Conservation (phyloP, 2,329 filamentous ascomycete species). For the Gnomoniopsis sp. region DNA sequence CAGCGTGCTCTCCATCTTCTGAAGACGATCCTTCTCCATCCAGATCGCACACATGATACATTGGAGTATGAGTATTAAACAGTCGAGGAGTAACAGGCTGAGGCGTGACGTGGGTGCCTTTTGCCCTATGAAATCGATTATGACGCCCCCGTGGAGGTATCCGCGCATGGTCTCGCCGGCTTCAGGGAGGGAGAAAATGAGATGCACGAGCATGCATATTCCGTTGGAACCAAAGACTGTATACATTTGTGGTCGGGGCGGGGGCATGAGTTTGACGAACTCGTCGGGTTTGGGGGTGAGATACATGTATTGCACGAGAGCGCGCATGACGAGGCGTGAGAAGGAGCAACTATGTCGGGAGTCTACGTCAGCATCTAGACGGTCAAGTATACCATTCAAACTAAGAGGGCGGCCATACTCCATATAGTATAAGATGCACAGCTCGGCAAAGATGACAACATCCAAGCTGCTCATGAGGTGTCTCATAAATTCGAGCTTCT, state of each 20-base stretch:
- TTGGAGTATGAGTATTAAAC: slow-evolving; percentile 54
- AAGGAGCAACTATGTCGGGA: slow-evolving; percentile 55
- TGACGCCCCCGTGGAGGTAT: slow-evolving; percentile 64
- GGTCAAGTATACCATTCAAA: not conserved
- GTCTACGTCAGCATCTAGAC: slow-evolving; percentile 15
- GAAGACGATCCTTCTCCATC: slow-evolving; percentile 55
- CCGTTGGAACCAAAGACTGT: slow-evolving; percentile 57
- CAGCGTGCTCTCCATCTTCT: slow-evolving; percentile 40
- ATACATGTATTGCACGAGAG: slow-evolving; percentile 59
- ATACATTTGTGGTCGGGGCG: slow-evolving; percentile 53
- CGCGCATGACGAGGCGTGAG: slow-evolving; percentile 57
- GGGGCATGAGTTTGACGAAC: slow-evolving; percentile 53
- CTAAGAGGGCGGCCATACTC: slow-evolving; percentile 47
- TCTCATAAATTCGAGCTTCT: slow-evolving; percentile 59
- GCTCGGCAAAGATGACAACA: slow-evolving; percentile 60
- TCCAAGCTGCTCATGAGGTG: slow-evolving; percentile 61
- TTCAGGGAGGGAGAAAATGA: slow-evolving; percentile 50
- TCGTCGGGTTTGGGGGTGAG: slow-evolving; percentile 60
- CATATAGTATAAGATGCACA: slow-evolving; percentile 67
- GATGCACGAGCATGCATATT: slow-evolving; percentile 58
- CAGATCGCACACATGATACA: slow-evolving; percentile 63
- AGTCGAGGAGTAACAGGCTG: slow-evolving; percentile 53
- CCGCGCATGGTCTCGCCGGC: slow-evolving; percentile 61
- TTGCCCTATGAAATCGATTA: slow-evolving; percentile 68
- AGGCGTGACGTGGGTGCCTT: slow-evolving; percentile 56